Evolutionary conservation across 2,329 filamentous ascomycete genomes (phyloP), one percentile per base, ranked within the genome.

Genomic region (Huntiella decipiens): DNA sequence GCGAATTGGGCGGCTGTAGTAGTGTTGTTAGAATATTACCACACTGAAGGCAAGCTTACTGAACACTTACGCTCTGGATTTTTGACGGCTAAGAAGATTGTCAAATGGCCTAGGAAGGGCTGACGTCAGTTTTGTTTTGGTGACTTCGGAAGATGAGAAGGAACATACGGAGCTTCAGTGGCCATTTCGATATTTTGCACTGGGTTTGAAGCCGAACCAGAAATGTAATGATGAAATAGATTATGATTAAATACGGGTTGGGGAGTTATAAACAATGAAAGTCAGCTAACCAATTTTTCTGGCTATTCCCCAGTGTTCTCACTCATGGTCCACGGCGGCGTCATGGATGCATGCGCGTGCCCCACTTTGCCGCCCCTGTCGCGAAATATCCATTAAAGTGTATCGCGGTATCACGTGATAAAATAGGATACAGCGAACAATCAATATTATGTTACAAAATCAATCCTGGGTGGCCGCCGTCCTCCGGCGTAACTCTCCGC

Each of bases 1-100:
- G 47, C 61, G 58, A 11, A 64, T 51, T 2, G 50, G 39, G 17
- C 50, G 49, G 10, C 50, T 50, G 33, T 4, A 33, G 2, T 11
- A 5, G 5, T 13, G 41, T 44, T 38, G 46, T 31, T 19, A 22
- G 16, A 6, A 46, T 12, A 31, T 17, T 12, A 15, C 8, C 3
- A 37, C 8, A 42, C 4, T 12, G 4, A 8, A 45, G 15, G 33
- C 38, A 15, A 4, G 4, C 5, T 22, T 17, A 4, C 17, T 7
- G 32, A 16, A 36, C 15, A 44, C 46, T 15, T 48, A 48, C 46
- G 42, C 42, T 39, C 46, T 43, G 31, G 33, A 36, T 32, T 48
- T 36, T 36, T 48, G 46, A 28, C 37, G 28, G 17, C 37, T 40
- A 22, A 48, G 33, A 15, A 48, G 32, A 33, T 43, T 32, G 19